Conservation (phyloP, 2,329 filamentous ascomycete genomes). For the Paramyrothecium roridum region DNA sequence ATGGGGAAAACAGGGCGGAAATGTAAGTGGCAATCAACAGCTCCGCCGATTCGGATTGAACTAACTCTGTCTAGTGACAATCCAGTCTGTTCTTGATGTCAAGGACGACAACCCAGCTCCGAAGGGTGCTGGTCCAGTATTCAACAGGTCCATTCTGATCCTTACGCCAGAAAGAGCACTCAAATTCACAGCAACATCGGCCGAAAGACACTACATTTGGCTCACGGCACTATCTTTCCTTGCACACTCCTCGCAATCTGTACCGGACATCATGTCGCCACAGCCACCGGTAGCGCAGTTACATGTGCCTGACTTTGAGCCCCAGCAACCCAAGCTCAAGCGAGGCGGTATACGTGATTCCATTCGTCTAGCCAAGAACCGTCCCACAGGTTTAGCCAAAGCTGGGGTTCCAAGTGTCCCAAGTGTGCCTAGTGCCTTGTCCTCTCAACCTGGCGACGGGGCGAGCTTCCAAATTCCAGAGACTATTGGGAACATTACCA, state of each 20-base stretch:
- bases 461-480: slow-evolving; percentile 35
- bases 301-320: slow-evolving; percentile 48
- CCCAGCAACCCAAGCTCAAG: slow-evolving; percentile 44
- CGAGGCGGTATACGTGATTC: slow-evolving; percentile 74
- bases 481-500: slow-evolving; percentile 31
- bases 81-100: slow-evolving; percentile 95
- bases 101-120: slow-evolving; percentile 88
- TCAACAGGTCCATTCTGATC: slow-evolving; percentile 93
- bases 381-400: slow-evolving; percentile 35
- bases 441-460: slow-evolving; percentile 32
- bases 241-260: slow-evolving; percentile 79
- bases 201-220: slow-evolving; percentile 93
- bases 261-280: slow-evolving; percentile 66
- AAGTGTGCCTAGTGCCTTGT: slow-evolving; percentile 46
- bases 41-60: slow-evolving; percentile 4
- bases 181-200: slow-evolving; percentile 83
- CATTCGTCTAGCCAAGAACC: slow-evolving; percentile 82
- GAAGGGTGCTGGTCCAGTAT: slow-evolving; percentile 63
- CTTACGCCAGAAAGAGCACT: slow-evolving; percentile 88
- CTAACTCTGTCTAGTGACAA: slow-evolving; percentile 63
- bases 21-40: slow-evolving; percentile 56
- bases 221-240: slow-evolving; percentile 92
- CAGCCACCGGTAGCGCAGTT: slow-evolving; percentile 32
- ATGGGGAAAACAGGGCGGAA: slow-evolving; percentile 95
- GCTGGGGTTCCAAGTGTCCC: slow-evolving; percentile 51